Conservation (phyloP, 371 early-diverging fungal genomes). For the Apophysomyces trapeziformis region DNA sequence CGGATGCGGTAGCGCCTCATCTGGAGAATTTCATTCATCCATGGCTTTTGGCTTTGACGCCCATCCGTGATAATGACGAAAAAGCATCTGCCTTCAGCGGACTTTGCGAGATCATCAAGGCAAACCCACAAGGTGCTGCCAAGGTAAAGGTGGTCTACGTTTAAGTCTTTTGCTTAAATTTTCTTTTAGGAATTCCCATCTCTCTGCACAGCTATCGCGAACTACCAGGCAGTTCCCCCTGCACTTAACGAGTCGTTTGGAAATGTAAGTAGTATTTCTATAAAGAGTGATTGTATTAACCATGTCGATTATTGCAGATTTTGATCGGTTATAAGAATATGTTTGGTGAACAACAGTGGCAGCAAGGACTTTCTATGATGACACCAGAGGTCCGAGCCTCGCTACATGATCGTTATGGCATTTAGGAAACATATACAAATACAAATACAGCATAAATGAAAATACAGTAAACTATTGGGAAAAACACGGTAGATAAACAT, state of each 20-base stretch:
- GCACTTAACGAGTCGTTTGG: slow-evolving; percentile 71
- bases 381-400: slow-evolving; percentile 60
- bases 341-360: slow-evolving; percentile 72
- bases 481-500: neutral
- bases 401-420: slow-evolving; percentile 66
- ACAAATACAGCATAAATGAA: slow-evolving; percentile 8
- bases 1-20: slow-evolving; percentile 71
- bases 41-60: slow-evolving; percentile 67
- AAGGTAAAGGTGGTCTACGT: slow-evolving; percentile 23
- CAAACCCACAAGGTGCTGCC: slow-evolving; percentile 75
- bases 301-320: slow-evolving; percentile 41
- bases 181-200: slow-evolving; percentile 58
- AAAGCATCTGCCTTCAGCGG: slow-evolving; percentile 90
- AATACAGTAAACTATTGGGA: slow-evolving; percentile 4
- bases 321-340: slow-evolving; percentile 73
- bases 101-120: slow-evolving; percentile 77
- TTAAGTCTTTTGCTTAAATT: neutral
- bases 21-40: slow-evolving; percentile 65
- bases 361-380: slow-evolving; percentile 59
- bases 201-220: slow-evolving; percentile 76
- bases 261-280: slow-evolving; percentile 44
- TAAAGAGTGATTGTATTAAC: too few species aligned
- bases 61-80: slow-evolving; percentile 82
- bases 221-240: slow-evolving; percentile 66
- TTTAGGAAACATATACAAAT: slow-evolving; percentile 39